phyloP scores from a whole-genome alignment of 805 yeast species.

The Lachancea fermentati region DNA sequence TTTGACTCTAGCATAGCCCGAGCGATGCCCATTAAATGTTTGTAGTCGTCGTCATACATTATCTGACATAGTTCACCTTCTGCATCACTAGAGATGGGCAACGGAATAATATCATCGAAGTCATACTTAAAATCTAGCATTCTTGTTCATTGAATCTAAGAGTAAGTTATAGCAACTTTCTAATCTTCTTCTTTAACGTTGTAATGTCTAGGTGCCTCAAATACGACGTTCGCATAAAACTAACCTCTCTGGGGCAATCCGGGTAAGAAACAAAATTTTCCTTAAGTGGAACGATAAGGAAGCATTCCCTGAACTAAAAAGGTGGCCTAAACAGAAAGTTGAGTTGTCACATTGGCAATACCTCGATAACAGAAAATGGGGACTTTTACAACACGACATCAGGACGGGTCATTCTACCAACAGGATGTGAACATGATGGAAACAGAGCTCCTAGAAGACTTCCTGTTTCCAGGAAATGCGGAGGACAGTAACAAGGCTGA shows the following conservation, averaged over 20 bases:
- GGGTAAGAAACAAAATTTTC: background rate
- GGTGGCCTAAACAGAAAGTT: background rate
- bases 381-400: background rate
- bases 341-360: background rate
- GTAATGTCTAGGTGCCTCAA: background rate
- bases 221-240: background rate
- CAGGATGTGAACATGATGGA: slow-evolving; percentile 16
- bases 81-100: slow-evolving; percentile 36
- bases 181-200: background rate
- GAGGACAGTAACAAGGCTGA: slow-evolving; percentile 6
- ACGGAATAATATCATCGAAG: slow-evolving; percentile 41
- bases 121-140: background rate
- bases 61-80: slow-evolving; percentile 50
- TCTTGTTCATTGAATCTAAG: background rate
- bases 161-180: background rate
- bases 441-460: slow-evolving; percentile 26
- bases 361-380: background rate
- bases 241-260: no score
- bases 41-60: slow-evolving; percentile 68
- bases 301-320: background rate
- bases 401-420: slow-evolving; percentile 1
- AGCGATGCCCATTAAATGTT: slow-evolving; percentile 51
- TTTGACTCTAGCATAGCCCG: slow-evolving; percentile 51
- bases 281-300: background rate
- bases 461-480: slow-evolving; percentile 18